Conservation (phyloP, 495 filamentous ascomycete genomes). For the Haplographium delicatum region DNA sequence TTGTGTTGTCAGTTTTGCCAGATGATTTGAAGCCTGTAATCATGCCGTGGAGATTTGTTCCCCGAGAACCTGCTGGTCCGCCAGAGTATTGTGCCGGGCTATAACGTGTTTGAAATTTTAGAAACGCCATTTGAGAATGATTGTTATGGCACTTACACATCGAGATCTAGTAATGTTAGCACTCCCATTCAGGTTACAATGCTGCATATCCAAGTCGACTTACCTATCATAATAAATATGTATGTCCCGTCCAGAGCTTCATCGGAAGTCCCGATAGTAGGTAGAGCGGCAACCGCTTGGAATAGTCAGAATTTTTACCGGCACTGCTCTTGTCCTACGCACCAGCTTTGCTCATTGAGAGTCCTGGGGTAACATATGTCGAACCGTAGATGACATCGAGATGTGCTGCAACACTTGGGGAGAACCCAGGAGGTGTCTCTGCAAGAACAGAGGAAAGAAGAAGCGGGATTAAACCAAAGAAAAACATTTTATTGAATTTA, state of each 20-base stretch:
- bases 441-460: not conserved
- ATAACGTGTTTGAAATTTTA: no score
- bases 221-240: conserved; percentile 43
- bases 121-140: no score
- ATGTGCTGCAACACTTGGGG: conserved; percentile 32
- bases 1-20: conserved; percentile 26
- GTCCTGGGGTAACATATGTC: conserved; percentile 35
- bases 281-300: conserved; percentile 31
- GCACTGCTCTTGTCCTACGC: no score
- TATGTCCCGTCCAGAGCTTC: conserved; percentile 37
- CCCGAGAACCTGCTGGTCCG: no score
- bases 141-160: no score
- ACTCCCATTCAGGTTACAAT: no score
- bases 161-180: no score
- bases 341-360: conserved; percentile 33
- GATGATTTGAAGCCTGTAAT: conserved; percentile 39
- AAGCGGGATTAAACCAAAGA: not conserved
- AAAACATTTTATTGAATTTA: conserved; percentile 15
- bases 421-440: conserved; percentile 40
- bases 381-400: conserved; percentile 41
- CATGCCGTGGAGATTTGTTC: conserved; percentile 41
- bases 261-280: conserved; percentile 35
- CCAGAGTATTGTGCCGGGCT: no score
- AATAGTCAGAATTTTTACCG: no score
- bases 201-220: no score